Base-by-base conservation (phyloP, 2,329 filamentous ascomycete genomes). In the Polychaeton citri region DNA sequence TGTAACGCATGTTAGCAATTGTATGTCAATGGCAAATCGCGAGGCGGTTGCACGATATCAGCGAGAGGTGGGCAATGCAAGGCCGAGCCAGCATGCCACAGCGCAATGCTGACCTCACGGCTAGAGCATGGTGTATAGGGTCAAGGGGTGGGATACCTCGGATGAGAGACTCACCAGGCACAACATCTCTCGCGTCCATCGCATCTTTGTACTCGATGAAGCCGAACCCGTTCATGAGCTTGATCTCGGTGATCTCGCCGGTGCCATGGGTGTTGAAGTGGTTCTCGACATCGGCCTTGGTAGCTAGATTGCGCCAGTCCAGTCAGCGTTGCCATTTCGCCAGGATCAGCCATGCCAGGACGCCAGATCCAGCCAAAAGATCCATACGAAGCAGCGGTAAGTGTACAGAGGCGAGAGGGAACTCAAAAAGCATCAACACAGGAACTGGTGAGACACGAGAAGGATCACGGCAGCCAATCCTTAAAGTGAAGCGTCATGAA, bases 161-260 rank as follows among this genome's bases (percentile, higher is more conserved):
- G 24, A 28, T 28, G 24, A 28, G 40, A 42, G 44, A 55, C 79
- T 68, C 75, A 95, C 90, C 88, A 64, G 90, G 90, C 55, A 98
- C 90, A 46, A 98, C 87, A 66, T 98, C 90, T 58, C 88, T 82
- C 50, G 90, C 90, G 67, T 98, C 90, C 81, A 95, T 84, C 40
- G 86, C 78, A 67, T 96, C 90, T 64, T 95, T 92, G 65, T 96
- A 98, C 64, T 98, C 90, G 60, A 98, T 94, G 70, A 98, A 98
- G 60, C 90, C 90, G 59, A 98, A 98, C 56, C 90, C 90, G 60
- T 94, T 96, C 90, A 98, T 98, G 46, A 98, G 77, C 71, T 98
- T 98, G 68, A 98, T 88, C 69, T 98, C 90, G 50, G 82, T 90
- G 60, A 98, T 96, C 62, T 94, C 86, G 62, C 90, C 90, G 51